Evolutionary conservation across 2,329 filamentous ascomycete genomes (phyloP).

Genomic region (Dactylonectria macrodidyma): DNA sequence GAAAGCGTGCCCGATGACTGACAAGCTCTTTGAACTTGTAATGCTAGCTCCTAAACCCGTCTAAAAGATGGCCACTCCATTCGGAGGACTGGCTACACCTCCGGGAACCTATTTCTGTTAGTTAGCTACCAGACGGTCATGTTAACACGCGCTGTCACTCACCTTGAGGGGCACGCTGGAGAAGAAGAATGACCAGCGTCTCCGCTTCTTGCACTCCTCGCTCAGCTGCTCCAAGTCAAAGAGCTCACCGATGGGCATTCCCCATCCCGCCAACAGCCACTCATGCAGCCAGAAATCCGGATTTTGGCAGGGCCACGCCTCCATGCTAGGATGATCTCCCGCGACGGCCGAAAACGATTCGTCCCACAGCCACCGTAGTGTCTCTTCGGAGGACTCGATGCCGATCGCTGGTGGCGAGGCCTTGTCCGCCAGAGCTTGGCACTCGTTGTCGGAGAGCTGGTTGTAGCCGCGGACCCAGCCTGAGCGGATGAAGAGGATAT

Average conservation of each 20-base stretch:
- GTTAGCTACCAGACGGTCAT: neutral
- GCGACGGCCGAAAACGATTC: conserved; percentile 70
- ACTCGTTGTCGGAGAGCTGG: conserved; percentile 54
- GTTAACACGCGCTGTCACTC: neutral
- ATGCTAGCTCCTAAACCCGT: no score
- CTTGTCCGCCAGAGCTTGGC: conserved; percentile 53
- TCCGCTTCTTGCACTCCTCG: conserved; percentile 67
- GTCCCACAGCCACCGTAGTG: conserved; percentile 72
- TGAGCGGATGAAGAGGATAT: conserved; percentile 68
- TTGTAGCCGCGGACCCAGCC: conserved; percentile 65
- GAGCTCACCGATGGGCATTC: conserved; percentile 58
- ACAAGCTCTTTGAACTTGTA: neutral
- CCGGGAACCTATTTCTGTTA: conserved; percentile 18
- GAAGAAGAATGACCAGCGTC: conserved; percentile 65
- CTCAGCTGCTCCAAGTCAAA: conserved; percentile 53
- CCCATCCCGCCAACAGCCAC: conserved; percentile 64
- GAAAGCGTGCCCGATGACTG: no score
- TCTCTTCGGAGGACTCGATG: conserved; percentile 63
- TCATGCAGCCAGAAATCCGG: conserved; percentile 58
- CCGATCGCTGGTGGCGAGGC: conserved; percentile 55
- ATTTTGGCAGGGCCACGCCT: conserved; percentile 59
- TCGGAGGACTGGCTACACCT: conserved; percentile 26
- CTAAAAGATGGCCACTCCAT: conserved; percentile 27
- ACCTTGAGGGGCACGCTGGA: conserved; percentile 62
- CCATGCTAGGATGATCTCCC: conserved; percentile 68